A percentile compares a stretch with the other conserved stretches of the same genome.
phyloP scores from a whole-genome alignment of 805 yeast genomes.

The Candida boleticola region DNA sequence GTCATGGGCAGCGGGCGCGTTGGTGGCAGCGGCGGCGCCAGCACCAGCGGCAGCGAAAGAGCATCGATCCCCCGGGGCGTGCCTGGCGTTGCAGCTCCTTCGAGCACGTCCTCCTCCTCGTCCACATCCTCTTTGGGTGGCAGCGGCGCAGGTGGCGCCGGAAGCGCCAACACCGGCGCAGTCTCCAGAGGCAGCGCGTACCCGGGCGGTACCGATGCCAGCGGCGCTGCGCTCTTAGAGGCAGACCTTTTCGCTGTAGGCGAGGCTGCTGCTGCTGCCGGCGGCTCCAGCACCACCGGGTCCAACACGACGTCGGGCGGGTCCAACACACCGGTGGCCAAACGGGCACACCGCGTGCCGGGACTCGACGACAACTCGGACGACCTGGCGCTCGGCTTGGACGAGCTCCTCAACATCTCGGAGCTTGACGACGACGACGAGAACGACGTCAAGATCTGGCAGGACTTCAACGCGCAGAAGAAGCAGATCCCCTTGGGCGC shows the following conservation, averaged over 20 bases:
- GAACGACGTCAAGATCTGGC: slow-evolving; percentile 49
- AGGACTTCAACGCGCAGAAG: slow-evolving; percentile 44
- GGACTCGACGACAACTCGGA: slow-evolving; percentile 61
- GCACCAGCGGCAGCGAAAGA: neutral
- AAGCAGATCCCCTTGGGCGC: slow-evolving; percentile 79
- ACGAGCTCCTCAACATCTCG: slow-evolving; percentile 84
- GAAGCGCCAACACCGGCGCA: neutral
- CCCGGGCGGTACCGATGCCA: neutral
- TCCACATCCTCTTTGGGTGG: neutral
- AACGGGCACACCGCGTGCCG: slow-evolving; percentile 38
- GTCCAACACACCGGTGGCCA: neutral
- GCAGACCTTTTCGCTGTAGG: neutral
- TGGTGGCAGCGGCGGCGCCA: slow-evolving; percentile 1
- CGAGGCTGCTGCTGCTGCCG: neutral
- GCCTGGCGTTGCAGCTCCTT: neutral
- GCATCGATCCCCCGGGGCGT: neutral
- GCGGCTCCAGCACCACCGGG: slow-evolving; percentile 10
- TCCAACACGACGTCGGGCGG: slow-evolving; percentile 13
- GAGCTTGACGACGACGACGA: slow-evolving; percentile 76
- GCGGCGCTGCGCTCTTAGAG: neutral
- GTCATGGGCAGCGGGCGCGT: neutral
- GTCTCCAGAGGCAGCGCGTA: too few relatives aligned
- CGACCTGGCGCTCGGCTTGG: slow-evolving; percentile 50
- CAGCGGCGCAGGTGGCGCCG: neutral
- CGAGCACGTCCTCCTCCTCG: neutral